Percentiles rank a stretch among this genome's conserved stretches.
These are phyloP conservation scores for Fonsecaea multimorphosa DNA, from an alignment of 2,329 filamentous ascomycete genomes.

Conservation along the genomic window DNA sequence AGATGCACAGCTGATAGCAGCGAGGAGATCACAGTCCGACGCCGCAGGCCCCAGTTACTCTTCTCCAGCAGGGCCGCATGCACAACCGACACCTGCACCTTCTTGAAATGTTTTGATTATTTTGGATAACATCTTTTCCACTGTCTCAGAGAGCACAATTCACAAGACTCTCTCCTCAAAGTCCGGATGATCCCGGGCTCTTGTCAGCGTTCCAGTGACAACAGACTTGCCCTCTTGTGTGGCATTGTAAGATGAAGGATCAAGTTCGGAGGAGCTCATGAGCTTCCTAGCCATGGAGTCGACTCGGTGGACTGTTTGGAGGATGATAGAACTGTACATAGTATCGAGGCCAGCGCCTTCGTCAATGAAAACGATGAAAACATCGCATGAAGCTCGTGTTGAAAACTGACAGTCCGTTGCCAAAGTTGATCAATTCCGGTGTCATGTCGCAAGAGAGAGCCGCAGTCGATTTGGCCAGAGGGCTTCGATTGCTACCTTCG, in stretches of 20 bases:
- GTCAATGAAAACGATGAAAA: conserved; percentile 17
- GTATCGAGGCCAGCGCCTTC: conserved; percentile 37
- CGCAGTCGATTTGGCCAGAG: neutral
- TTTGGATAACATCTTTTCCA: conserved; percentile 26
- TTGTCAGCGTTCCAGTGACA: conserved; percentile 17
- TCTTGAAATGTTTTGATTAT: conserved; percentile 30
- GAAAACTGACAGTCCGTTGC: neutral
- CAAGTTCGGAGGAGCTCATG: conserved; percentile 17
- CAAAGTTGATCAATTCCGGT: neutral
- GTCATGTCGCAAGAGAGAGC: neutral
- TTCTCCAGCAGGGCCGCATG: conserved; percentile 23
- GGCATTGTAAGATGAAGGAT: conserved; percentile 30
- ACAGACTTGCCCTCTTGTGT: conserved; percentile 10
- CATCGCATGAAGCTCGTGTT: neutral
- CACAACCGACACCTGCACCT: conserved; percentile 29
- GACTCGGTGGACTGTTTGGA: conserved; percentile 2
- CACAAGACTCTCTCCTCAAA: conserved; percentile 34
- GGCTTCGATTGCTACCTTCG: neutral
- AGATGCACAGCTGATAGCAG: conserved; percentile 38
- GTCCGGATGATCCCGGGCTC: conserved; percentile 12
- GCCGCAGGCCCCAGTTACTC: conserved; percentile 33
- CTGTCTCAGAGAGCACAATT: conserved; percentile 37
- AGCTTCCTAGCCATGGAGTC: conserved; percentile 5
- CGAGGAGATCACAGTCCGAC: conserved; percentile 29
- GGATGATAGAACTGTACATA: conserved; percentile 31